Evolutionary conservation across 495 filamentous ascomycete genomes (phyloP).

Genomic region (Penicillium fimorum): DNA sequence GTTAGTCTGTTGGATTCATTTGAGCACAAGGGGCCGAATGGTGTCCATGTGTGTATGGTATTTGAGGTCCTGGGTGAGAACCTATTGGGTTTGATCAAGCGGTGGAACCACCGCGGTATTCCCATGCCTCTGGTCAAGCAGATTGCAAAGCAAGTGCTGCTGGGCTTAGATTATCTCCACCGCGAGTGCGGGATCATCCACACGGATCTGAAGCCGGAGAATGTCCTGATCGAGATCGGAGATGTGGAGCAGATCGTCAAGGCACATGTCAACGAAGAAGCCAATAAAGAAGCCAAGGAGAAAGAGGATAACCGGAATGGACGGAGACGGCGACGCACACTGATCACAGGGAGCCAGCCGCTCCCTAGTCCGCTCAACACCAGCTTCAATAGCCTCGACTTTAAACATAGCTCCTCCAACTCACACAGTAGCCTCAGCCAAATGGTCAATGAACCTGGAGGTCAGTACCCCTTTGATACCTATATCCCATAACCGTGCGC

Average conservation of each 20-base stretch:
- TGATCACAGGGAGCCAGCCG: slow-evolving; percentile 97
- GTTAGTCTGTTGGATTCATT: slow-evolving; percentile 96
- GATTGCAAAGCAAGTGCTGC: slow-evolving; percentile 95
- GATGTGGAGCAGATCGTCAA: slow-evolving; percentile 97
- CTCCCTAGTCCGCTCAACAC: slow-evolving; percentile 93
- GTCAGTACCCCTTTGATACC: slow-evolving; percentile 45
- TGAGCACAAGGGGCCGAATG: slow-evolving; percentile 95
- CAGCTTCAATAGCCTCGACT: slow-evolving; percentile 76
- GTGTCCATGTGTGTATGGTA: slow-evolving; percentile 97
- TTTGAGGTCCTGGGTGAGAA: slow-evolving; percentile 98
- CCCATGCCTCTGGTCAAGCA: slow-evolving; percentile 96
- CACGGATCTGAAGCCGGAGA: slow-evolving; percentile 96
- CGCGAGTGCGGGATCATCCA: slow-evolving; percentile 99
- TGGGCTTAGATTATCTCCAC: slow-evolving; percentile 94
- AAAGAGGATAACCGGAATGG: slow-evolving; percentile 94
- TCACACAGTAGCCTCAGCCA: slow-evolving; percentile 81
- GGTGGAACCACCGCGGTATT: slow-evolving; percentile 96
- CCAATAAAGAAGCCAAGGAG: slow-evolving; percentile 70
- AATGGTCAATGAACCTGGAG: slow-evolving; percentile 68
- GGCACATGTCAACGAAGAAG: slow-evolving; percentile 85
- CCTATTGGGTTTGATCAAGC: slow-evolving; percentile 91
- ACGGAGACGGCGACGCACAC: slow-evolving; percentile 82
- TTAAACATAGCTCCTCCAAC: slow-evolving; percentile 65
- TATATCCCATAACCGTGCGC: neutral
- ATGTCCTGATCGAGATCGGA: slow-evolving; percentile 97